Evolutionary conservation across 2,329 filamentous ascomycete species (phyloP).

Genomic region (Fusarium aywerte): DNA sequence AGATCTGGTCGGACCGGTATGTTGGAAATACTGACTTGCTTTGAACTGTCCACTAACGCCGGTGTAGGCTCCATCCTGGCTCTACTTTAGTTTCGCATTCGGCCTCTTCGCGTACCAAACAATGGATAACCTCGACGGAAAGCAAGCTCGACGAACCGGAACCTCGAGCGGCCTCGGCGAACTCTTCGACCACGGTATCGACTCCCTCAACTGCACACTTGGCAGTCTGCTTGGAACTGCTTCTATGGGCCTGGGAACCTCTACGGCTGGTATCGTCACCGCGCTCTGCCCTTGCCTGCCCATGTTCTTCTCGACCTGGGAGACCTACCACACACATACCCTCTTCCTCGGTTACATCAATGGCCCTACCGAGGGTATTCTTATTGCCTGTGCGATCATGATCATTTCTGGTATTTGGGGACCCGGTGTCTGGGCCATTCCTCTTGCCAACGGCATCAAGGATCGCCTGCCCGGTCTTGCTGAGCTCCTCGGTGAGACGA

Average conservation of each 20-base stretch:
- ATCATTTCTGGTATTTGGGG: conserved; percentile 87
- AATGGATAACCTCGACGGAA: conserved; percentile 98
- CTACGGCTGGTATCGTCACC: conserved; percentile 87
- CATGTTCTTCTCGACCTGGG: conserved; percentile 99
- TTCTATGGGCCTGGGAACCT: conserved; percentile 89
- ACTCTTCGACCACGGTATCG: conserved; percentile 98
- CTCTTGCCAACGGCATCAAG: conserved; percentile 76
- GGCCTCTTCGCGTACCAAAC: conserved; percentile 99
- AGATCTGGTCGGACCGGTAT: conserved; percentile 87
- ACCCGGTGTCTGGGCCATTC: conserved; percentile 84
- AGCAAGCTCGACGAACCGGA: conserved; percentile 93
- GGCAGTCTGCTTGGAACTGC: conserved; percentile 91
- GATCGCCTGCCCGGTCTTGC: conserved; percentile 60
- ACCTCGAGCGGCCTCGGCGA: conserved; percentile 95
- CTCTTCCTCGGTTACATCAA: conserved; percentile 97
- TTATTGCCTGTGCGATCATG: conserved; percentile 90
- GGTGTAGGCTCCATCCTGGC: conserved; percentile 81
- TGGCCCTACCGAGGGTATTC: conserved; percentile 92
- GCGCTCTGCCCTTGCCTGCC: conserved; percentile 90
- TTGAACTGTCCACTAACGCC: conserved; percentile 19
- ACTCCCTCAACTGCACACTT: conserved; percentile 96
- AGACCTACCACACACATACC: conserved; percentile 98
- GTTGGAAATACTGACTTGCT: conserved; percentile 48
- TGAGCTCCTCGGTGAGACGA: conserved; percentile 73
- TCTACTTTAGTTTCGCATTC: conserved; percentile 95